Percentiles rank a stretch among this genome's conserved stretches.
These are phyloP conservation scores for Poronia punctata DNA, from an alignment of 495 filamentous ascomycete genomes.

Conservation along the genomic window DNA sequence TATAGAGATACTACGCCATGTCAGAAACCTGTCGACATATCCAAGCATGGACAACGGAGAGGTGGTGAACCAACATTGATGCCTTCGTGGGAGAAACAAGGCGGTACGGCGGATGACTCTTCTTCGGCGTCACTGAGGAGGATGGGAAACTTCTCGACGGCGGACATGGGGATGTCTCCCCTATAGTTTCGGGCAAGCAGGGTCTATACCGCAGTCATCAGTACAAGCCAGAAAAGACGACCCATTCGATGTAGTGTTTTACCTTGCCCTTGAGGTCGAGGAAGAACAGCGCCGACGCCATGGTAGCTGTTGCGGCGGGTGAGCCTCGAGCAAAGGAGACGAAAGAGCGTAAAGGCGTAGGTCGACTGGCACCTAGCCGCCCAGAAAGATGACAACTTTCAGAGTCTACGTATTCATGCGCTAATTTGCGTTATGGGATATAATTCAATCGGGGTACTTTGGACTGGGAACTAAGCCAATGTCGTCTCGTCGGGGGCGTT, in stretches of 20 bases:
- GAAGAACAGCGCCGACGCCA: constrained; percentile 99
- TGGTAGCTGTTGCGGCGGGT: constrained; percentile 44
- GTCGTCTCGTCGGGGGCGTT: constrained; percentile 1
- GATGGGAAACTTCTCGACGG: constrained; percentile 96
- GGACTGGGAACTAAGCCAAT: neutral
- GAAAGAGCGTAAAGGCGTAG: constrained; percentile 7
- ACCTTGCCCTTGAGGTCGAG: constrained; percentile 99
- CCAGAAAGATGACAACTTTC: constrained; percentile 10
- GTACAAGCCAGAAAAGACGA: neutral
- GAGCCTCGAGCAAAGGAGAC: constrained; percentile 12
- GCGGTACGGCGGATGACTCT: constrained; percentile 94
- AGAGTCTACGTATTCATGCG: constrained; percentile 17
- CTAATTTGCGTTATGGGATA: neutral
- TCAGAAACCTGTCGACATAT: constrained; percentile 1
- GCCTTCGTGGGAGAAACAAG: constrained; percentile 97
- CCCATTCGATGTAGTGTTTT: constrained; percentile 12
- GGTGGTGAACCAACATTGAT: constrained; percentile 67
- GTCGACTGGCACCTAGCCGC: constrained; percentile 24
- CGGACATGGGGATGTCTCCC: constrained; percentile 98
- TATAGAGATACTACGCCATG: constrained; percentile 82
- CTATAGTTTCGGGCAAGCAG: constrained; percentile 97
- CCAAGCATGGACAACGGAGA: neutral
- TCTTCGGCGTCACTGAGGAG: constrained; percentile 98
- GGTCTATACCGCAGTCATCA: constrained; percentile 51
- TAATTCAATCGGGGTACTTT: neutral